Evolutionary conservation across 2,329 filamentous ascomycete species (phyloP).

Genomic region (Diaporthe sp.): DNA sequence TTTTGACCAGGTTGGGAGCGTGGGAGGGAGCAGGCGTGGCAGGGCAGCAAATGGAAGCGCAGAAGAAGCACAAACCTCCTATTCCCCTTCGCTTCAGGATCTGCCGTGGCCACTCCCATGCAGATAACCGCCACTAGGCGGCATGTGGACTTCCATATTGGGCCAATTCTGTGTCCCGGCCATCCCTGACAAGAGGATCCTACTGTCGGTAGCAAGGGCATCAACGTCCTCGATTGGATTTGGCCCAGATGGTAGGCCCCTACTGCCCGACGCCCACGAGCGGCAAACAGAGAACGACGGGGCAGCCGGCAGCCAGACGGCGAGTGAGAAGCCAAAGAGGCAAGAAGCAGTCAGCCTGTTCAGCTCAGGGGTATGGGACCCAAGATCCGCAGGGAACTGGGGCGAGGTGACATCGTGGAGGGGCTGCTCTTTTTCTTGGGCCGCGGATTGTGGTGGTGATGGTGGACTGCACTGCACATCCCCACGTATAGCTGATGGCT

Average conservation of each 20-base stretch:
- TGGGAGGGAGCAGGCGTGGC: no score
- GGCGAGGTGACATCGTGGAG: constrained; percentile 27
- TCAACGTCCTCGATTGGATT: background rate
- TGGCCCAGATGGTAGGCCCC: background rate
- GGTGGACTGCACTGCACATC: background rate
- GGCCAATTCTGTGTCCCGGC: constrained; percentile 14
- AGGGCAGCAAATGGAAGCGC: constrained; percentile 25
- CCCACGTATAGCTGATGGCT: constrained; percentile 17
- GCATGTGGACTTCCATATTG: constrained; percentile 30
- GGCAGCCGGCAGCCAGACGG: background rate
- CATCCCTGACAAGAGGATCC: constrained; percentile 28
- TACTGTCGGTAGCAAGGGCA: constrained; percentile 15
- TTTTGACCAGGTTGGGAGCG: background rate
- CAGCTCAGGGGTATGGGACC: constrained; percentile 24
- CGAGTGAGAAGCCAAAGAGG: background rate
- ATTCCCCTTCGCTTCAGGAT: constrained; percentile 33
- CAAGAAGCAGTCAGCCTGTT: constrained; percentile 11
- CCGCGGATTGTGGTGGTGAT: constrained; percentile 16
- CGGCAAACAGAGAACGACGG: constrained; percentile 15
- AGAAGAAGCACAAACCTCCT: constrained; percentile 28
- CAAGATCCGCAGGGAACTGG: constrained; percentile 13
- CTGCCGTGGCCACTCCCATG: constrained; percentile 22
- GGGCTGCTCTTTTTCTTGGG: constrained; percentile 30
- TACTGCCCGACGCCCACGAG: constrained; percentile 10
- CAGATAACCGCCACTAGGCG: constrained; percentile 30